Percentiles rank a stretch among this genome's conserved stretches.
Evolutionary conservation across 441 rosid genomes (phyloP).

Genomic region (Mallotus japonicus): DNA sequence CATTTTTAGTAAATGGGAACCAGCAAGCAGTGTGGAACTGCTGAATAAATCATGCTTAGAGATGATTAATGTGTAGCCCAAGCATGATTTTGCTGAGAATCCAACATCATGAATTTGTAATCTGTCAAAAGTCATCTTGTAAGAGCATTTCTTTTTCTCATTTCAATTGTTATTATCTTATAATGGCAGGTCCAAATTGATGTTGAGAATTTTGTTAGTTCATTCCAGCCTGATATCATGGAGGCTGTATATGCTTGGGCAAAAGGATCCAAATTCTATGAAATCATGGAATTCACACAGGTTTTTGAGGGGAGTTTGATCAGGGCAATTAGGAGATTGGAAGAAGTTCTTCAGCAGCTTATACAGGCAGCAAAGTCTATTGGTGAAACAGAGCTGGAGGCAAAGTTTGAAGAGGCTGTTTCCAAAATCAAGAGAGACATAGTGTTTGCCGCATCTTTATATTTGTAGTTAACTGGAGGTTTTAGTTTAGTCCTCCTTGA

Average conservation of each 20-base stretch:
- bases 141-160: neutral
- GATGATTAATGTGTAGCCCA: neutral
- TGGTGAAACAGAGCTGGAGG: constrained; percentile 82
- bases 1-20: neutral
- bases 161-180: neutral
- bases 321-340: constrained; percentile 95
- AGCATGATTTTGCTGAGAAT: neutral
- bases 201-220: constrained; percentile 76
- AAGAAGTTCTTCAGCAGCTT: constrained; percentile 96
- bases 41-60: neutral
- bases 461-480: constrained; percentile 44
- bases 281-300: constrained; percentile 87
- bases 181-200: constrained; percentile 77
- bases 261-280: constrained; percentile 88
- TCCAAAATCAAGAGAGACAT: constrained; percentile 96
- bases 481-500: neutral
- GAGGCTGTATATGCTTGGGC: constrained; percentile 97
- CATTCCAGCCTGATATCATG: constrained; percentile 93
- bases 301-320: constrained; percentile 98
- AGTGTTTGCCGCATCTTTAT: constrained; percentile 95
- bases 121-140: neutral
- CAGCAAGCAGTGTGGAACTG: neutral
- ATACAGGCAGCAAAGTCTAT: constrained; percentile 83
- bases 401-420: constrained; percentile 87
- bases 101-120: neutral